These are phyloP conservation scores for Pholiota conissans DNA, from an alignment of 768 basidiomycete genomes.

Conservation along the genomic window DNA sequence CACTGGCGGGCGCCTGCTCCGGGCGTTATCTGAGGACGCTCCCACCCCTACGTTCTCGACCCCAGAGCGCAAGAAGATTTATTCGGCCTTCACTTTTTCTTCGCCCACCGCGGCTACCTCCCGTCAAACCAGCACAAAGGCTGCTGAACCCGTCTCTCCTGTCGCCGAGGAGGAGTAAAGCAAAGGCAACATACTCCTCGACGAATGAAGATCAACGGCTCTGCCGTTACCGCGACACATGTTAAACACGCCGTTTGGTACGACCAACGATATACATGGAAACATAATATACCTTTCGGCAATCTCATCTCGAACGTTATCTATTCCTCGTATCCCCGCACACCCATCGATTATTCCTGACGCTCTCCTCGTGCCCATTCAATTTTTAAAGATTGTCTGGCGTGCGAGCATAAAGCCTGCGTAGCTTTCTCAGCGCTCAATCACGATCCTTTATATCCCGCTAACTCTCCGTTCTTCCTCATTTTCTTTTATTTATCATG, in stretches of 20 bases:
- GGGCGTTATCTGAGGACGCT: conserved; percentile 26
- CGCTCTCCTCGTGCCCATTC: not conserved
- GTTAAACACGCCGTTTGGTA: conserved; percentile 8
- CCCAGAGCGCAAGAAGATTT: conserved; percentile 71
- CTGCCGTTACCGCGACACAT: conserved; percentile 16
- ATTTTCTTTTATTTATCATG: not conserved
- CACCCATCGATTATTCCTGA: not conserved
- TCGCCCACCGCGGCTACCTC: conserved; percentile 62
- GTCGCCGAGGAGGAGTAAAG: not conserved
- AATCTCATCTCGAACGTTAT: not conserved
- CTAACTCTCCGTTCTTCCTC: not conserved
- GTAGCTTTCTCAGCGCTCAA: too few relatives aligned
- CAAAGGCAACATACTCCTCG: not conserved
- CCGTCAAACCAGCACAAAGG: not conserved
- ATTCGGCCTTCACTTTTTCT: conserved; percentile 77
- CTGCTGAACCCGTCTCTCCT: conserved; percentile 12
- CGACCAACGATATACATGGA: conserved; percentile 1
- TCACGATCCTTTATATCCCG: not conserved
- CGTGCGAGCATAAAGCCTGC: not conserved
- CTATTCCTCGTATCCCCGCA: not conserved
- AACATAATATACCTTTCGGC: conserved; percentile 5
- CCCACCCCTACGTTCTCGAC: conserved; percentile 57
- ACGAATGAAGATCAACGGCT: not conserved
- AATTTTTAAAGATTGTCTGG: not conserved
- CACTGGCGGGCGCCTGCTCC: conserved; percentile 21